phyloP scores from a whole-genome alignment of 2,329 filamentous ascomycete species.

The Talaromyces verruculosus region DNA sequence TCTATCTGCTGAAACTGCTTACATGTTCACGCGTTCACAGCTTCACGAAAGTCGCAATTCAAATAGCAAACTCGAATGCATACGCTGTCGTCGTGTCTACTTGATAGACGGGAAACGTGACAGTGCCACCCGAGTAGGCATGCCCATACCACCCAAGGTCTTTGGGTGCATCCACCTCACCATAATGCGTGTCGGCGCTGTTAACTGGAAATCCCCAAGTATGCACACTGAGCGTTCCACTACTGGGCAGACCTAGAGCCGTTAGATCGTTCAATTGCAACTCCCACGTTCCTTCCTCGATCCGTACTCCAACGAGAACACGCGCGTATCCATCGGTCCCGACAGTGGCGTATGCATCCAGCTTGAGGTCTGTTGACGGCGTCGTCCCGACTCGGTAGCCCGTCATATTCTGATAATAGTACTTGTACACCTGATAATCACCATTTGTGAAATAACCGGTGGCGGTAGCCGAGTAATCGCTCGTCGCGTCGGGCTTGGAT shows the following conservation, averaged over 20 bases:
- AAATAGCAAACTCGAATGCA: slow-evolving; percentile 41
- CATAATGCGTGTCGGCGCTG: slow-evolving; percentile 26
- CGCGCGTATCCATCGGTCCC: slow-evolving; percentile 32
- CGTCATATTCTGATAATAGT: slow-evolving; percentile 49
- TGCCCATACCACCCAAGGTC: slow-evolving; percentile 35
- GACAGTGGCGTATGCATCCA: slow-evolving; percentile 44
- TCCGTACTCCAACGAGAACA: slow-evolving; percentile 39
- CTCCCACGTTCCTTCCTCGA: slow-evolving; percentile 35
- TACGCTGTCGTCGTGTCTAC: slow-evolving; percentile 40
- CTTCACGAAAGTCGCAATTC: neutral
- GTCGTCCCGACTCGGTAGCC: slow-evolving; percentile 42
- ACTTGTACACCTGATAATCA: slow-evolving; percentile 51
- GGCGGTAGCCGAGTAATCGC: slow-evolving; percentile 26
- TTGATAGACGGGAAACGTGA: slow-evolving; percentile 44
- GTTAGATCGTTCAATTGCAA: slow-evolving; percentile 36
- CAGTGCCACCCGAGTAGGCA: slow-evolving; percentile 35
- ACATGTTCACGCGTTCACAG: slow-evolving; percentile 13
- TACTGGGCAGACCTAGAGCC: slow-evolving; percentile 35
- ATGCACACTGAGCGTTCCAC: slow-evolving; percentile 36
- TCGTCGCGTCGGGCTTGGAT: slow-evolving; percentile 31
- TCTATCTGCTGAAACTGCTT: neutral
- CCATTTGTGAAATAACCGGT: slow-evolving; percentile 43
- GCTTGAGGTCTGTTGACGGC: slow-evolving; percentile 35
- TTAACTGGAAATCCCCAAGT: slow-evolving; percentile 29
- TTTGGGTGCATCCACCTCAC: slow-evolving; percentile 32